These are phyloP conservation scores for Escallonia herrerae DNA, from an alignment of 129 eudicot species.

Conservation along the genomic window DNA sequence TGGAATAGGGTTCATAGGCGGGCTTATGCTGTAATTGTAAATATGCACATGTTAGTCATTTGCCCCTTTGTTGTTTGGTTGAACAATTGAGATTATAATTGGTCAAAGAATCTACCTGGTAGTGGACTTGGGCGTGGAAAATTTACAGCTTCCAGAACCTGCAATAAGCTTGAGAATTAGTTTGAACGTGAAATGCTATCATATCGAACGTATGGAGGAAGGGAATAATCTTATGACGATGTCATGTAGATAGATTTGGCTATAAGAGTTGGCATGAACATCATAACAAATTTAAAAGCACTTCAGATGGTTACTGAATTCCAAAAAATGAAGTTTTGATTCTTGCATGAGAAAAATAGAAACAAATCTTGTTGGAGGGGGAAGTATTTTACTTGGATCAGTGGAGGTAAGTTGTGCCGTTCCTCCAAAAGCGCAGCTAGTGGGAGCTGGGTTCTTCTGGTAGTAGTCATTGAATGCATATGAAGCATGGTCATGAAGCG, in stretches of 20 bases:
- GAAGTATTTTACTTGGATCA: conserved; percentile 74
- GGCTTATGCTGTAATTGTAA: conserved; percentile 45
- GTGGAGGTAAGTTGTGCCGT: conserved; percentile 67
- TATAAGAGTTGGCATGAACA: no score
- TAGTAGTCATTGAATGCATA: conserved; percentile 89
- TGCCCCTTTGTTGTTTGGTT: neutral
- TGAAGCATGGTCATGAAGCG: conserved; percentile 81
- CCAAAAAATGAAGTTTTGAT: no score
- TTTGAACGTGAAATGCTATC: neutral
- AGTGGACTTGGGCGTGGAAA: conserved; percentile 36
- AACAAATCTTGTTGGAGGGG: neutral
- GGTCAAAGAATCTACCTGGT: conserved; percentile 31
- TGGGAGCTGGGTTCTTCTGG: conserved; percentile 84
- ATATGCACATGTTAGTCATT: conserved; percentile 12
- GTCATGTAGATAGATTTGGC: no score
- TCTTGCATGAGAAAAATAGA: no score
- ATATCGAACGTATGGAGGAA: neutral
- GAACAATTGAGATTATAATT: neutral
- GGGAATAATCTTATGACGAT: neutral
- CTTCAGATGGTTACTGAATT: no score
- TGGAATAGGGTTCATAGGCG: conserved; percentile 58
- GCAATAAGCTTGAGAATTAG: conserved; percentile 6
- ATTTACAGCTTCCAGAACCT: conserved; percentile 75
- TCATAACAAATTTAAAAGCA: no score
- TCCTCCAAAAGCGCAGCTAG: conserved; percentile 94